phyloP scores from a whole-genome alignment of 2,329 filamentous ascomycete species.

The Fusarium algeriense region DNA sequence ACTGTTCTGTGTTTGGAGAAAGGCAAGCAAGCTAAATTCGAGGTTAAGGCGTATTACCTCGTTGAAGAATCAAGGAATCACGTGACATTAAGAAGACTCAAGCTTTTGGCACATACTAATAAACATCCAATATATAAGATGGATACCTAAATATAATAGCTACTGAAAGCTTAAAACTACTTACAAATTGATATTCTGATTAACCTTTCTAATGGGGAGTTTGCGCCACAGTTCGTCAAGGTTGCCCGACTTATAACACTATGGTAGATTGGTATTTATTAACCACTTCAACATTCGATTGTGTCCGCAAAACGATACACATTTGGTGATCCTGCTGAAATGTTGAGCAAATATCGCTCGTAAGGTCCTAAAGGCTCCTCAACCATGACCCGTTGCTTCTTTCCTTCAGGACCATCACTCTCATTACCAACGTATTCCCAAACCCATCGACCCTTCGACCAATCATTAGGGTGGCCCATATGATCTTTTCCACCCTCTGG shows the following conservation, averaged over 20 bases:
- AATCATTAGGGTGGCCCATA: conserved; percentile 42
- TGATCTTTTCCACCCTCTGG: conserved; percentile 42
- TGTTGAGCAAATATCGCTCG: conserved; percentile 61
- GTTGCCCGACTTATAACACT: too few relatives aligned
- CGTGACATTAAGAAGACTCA: conserved; percentile 17
- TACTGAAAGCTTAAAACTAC: too few relatives aligned
- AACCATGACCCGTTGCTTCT: conserved; percentile 59
- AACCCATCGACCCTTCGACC: conserved; percentile 59
- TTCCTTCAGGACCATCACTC: conserved; percentile 53
- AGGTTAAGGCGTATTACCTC: background rate
- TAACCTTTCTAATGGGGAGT: background rate
- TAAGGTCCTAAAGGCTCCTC: conserved; percentile 68
- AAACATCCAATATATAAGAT: background rate
- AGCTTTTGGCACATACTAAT: background rate
- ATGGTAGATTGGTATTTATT: too few relatives aligned
- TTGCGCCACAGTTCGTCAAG: background rate
- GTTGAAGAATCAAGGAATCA: conserved; percentile 33
- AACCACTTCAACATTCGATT: background rate
- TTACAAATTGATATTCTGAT: background rate
- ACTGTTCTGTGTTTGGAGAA: background rate
- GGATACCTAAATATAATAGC: too few relatives aligned
- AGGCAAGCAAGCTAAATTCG: background rate
- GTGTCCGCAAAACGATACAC: conserved; percentile 58
- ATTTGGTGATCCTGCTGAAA: conserved; percentile 59
- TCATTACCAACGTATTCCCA: conserved; percentile 66